phyloP scores from a whole-genome alignment of 441 rosid genomes.

The Erysimum cheiri region DNA sequence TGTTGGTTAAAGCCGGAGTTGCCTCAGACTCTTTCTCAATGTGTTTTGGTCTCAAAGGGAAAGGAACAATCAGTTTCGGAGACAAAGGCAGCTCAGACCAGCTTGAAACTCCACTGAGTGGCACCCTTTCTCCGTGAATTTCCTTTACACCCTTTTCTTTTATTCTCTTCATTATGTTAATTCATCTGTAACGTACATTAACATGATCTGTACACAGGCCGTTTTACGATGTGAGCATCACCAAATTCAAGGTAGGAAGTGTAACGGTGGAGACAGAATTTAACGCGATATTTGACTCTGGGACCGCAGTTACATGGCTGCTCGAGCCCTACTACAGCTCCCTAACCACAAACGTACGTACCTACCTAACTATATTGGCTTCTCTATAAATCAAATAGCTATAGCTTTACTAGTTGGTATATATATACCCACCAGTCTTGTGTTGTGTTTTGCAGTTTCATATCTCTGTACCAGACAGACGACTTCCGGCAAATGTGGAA shows the following conservation, averaged over 20 bases:
- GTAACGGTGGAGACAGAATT: constrained; percentile 53
- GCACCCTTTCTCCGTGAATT: constrained; percentile 34
- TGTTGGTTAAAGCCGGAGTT: constrained; percentile 67
- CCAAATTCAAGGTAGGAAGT: constrained; percentile 57
- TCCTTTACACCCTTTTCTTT: neutral
- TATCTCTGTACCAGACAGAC: constrained; percentile 47
- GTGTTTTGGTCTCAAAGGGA: constrained; percentile 77
- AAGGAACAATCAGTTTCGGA: constrained; percentile 93
- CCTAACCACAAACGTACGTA: constrained; percentile 72
- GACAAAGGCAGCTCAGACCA: constrained; percentile 82
- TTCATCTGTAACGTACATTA: neutral
- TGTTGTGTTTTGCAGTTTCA: constrained; percentile 62
- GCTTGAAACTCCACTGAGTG: constrained; percentile 75
- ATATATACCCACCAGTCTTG: neutral
- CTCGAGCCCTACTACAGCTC: constrained; percentile 79
- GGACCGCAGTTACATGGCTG: constrained; percentile 89
- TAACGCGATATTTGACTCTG: constrained; percentile 80
- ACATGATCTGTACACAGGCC: constrained; percentile 54
- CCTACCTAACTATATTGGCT: constrained; percentile 36
- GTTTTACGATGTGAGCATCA: constrained; percentile 74
- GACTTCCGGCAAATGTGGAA: constrained; percentile 41
- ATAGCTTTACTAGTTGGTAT: neutral
- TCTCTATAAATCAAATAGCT: neutral
- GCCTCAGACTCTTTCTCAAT: constrained; percentile 80
- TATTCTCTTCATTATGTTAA: constrained; percentile 24